phyloP scores from a whole-genome alignment of 2,329 filamentous ascomycete species.

The Aspergillus puulaauensis region DNA sequence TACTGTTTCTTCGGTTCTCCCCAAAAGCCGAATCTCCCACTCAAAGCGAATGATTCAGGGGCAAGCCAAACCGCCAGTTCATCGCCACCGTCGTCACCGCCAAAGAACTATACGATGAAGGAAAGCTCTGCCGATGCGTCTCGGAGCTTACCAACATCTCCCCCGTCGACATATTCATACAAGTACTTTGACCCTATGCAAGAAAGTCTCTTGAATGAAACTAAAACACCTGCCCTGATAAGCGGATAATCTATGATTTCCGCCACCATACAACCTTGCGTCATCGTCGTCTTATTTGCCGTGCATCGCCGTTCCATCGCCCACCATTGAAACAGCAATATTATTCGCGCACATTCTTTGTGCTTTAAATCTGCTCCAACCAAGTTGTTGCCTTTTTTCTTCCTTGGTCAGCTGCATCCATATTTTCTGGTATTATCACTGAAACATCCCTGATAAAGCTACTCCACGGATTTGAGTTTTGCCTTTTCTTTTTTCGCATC shows the following conservation, averaged over 20 bases:
- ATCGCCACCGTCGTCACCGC: constrained; percentile 24
- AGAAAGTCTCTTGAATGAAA: constrained; percentile 46
- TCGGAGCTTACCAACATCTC: constrained; percentile 30
- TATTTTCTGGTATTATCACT: neutral
- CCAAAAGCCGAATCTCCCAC: neutral
- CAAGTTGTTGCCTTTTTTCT: neutral
- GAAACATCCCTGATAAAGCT: neutral
- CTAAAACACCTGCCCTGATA: constrained; percentile 46
- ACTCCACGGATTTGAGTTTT: neutral
- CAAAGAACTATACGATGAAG: constrained; percentile 14
- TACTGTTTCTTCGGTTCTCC: constrained; percentile 80
- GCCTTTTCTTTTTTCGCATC: neutral
- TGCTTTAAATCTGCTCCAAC: neutral
- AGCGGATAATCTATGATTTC: constrained; percentile 24
- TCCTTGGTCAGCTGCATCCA: neutral
- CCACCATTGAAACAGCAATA: neutral
- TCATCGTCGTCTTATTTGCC: neutral
- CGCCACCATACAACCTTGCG: neutral
- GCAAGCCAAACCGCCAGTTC: constrained; percentile 5
- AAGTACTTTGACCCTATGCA: constrained; percentile 43
- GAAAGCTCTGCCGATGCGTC: constrained; percentile 3
- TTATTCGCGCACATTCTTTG: neutral
- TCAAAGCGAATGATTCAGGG: constrained; percentile 1
- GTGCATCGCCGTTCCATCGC: neutral
- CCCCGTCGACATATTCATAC: constrained; percentile 40